These are phyloP conservation scores for Selaginella moellendorffii DNA, from an alignment of 75 land plant genomes.

Conservation along the genomic window DNA sequence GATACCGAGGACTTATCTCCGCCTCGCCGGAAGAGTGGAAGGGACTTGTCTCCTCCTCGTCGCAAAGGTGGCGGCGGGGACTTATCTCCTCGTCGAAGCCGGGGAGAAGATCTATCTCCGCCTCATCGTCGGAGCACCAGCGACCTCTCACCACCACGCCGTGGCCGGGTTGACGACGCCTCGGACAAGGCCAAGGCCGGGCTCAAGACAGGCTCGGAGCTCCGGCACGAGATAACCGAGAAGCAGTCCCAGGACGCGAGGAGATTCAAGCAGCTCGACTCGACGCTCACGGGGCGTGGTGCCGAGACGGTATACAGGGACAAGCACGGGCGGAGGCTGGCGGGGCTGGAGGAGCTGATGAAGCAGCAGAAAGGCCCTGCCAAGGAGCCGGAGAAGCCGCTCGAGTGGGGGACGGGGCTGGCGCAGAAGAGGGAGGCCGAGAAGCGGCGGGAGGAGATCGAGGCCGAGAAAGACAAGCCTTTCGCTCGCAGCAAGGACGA, in stretches of 20 bases:
- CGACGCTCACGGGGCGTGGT: slow-evolving; percentile 50
- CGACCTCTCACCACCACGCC: background rate
- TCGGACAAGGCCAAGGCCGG: slow-evolving; percentile 40
- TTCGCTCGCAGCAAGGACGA: slow-evolving; percentile 83
- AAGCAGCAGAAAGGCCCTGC: slow-evolving; percentile 38
- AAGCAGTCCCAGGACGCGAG: slow-evolving; percentile 41
- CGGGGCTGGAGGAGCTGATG: slow-evolving; percentile 46
- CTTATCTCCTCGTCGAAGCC: slow-evolving; percentile 12
- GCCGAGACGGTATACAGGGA: slow-evolving; percentile 82
- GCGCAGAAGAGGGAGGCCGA: slow-evolving; percentile 87
- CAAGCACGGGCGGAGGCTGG: slow-evolving; percentile 28
- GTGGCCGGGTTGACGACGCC: too few species aligned
- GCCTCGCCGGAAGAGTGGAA: too few species aligned
- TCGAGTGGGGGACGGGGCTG: slow-evolving; percentile 95
- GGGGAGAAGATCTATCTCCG: slow-evolving; percentile 9
- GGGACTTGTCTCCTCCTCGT: too few species aligned
- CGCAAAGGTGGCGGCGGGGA: slow-evolving; percentile 5
- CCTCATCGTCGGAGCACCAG: slow-evolving; percentile 18
- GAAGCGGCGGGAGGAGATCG: slow-evolving; percentile 38
- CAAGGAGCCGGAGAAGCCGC: slow-evolving; percentile 32
- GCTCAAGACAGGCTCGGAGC: slow-evolving; percentile 35
- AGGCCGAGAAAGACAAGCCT: slow-evolving; percentile 70
- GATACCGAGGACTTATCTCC: slow-evolving; percentile 28
- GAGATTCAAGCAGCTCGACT: slow-evolving; percentile 64
- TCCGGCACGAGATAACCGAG: slow-evolving; percentile 37